phyloP scores from a whole-genome alignment of 2,329 filamentous ascomycete species.

The Alternaria brassicicola region DNA sequence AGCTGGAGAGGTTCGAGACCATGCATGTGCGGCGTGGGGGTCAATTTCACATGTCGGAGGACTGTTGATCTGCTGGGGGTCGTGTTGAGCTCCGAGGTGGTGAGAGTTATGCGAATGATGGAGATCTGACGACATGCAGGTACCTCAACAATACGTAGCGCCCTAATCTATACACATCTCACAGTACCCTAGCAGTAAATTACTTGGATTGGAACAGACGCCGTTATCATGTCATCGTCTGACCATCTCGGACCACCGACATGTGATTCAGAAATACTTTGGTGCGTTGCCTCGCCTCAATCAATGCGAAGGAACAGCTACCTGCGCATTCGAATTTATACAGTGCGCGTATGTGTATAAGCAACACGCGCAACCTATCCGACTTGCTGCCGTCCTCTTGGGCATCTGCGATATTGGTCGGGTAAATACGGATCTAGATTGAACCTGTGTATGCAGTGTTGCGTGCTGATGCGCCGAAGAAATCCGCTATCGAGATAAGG shows the following conservation, averaged over 20 bases:
- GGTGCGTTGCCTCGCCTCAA: constrained; percentile 6
- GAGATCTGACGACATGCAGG: constrained; percentile 10
- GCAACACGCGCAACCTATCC: neutral
- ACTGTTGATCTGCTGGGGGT: neutral
- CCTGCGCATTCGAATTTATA: too few relatives aligned
- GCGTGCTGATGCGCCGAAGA: neutral
- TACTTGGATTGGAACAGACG: neutral
- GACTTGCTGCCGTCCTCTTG: neutral
- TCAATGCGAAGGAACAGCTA: constrained; percentile 1
- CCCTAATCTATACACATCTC: neutral
- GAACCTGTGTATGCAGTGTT: constrained; percentile 3
- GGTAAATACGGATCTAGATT: constrained; percentile 12
- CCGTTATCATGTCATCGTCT: neutral
- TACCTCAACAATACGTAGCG: constrained; percentile 8
- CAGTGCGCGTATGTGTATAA: neutral
- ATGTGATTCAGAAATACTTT: constrained; percentile 8
- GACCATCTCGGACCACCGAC: neutral
- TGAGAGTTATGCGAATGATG: neutral
- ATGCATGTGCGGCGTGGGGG: neutral
- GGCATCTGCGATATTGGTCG: constrained; percentile 5
- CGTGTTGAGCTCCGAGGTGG: neutral
- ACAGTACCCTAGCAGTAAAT: neutral
- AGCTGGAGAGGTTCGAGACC: neutral
- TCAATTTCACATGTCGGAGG: constrained; percentile 6
- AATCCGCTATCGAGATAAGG: constrained; percentile 8